phyloP scores from a whole-genome alignment of 306 rosid species.

The Inga leiocalycina region DNA sequence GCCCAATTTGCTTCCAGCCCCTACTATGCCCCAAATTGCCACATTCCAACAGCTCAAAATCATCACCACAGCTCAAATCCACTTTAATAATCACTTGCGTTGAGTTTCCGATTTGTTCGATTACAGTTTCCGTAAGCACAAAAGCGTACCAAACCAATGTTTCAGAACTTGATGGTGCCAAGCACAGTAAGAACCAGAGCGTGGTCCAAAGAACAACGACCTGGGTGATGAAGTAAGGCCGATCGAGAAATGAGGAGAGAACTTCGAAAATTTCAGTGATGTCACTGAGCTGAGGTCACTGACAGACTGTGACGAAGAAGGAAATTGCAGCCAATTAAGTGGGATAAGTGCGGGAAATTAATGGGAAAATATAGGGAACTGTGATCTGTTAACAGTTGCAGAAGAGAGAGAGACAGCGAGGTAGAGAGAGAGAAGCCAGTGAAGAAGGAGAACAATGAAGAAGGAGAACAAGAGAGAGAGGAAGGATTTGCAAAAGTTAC shows the following conservation, averaged over 20 bases:
- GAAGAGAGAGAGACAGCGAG: constrained; percentile 35
- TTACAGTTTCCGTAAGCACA: constrained; percentile 33
- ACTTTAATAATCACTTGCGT: constrained; percentile 41
- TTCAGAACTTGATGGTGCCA: constrained; percentile 16
- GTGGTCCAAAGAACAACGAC: neutral
- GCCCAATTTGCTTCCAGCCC: constrained; percentile 29
- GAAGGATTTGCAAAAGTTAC: neutral
- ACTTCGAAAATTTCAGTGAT: constrained; percentile 42
- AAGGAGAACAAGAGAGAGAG: neutral
- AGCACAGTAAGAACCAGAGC: neutral
- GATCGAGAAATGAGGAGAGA: constrained; percentile 26
- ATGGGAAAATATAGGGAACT: constrained; percentile 47
- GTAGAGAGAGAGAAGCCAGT: neutral
- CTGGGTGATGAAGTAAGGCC: neutral
- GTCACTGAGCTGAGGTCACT: constrained; percentile 32
- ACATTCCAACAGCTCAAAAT: constrained; percentile 34
- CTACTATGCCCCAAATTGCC: constrained; percentile 40
- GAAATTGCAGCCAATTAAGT: constrained; percentile 31
- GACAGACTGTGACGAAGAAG: constrained; percentile 26
- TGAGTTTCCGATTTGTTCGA: constrained; percentile 35
- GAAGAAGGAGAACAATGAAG: neutral
- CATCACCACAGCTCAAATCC: constrained; percentile 45
- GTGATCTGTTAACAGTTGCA: constrained; percentile 61
- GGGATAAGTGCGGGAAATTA: constrained; percentile 46
- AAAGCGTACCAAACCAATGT: constrained; percentile 13